phyloP scores from a whole-genome alignment of 2,329 filamentous ascomycete species.

The Knufia petricola region DNA sequence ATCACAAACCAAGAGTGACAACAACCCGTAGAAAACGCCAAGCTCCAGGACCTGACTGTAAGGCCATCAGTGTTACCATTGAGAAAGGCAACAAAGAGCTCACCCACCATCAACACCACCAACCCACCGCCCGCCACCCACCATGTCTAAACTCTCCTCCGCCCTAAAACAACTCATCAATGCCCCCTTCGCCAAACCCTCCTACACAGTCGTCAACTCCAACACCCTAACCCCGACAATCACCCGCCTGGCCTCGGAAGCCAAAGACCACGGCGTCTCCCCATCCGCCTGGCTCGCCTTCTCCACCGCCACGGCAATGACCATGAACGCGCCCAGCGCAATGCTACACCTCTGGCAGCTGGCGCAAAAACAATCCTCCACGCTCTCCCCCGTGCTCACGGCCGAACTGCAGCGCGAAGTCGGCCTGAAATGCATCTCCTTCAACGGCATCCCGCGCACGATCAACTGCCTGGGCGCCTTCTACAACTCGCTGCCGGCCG shows the following conservation, averaged over 20 bases:
- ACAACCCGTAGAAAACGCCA: too few relatives aligned
- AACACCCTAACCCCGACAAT: conserved; percentile 55
- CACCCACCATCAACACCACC: not conserved
- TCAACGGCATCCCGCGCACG: conserved; percentile 58
- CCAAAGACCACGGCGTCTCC: conserved; percentile 52
- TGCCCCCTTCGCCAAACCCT: conserved; percentile 55
- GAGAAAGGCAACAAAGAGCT: not conserved
- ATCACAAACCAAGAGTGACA: too few relatives aligned
- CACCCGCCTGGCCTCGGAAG: conserved; percentile 53
- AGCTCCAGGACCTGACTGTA: too few relatives aligned
- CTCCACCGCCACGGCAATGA: conserved; percentile 73
- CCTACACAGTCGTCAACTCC: conserved; percentile 52
- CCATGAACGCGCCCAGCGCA: conserved; percentile 74
- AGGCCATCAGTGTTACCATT: too few relatives aligned
- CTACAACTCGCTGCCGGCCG: conserved; percentile 49
- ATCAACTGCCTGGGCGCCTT: conserved; percentile 76
- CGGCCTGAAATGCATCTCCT: conserved; percentile 38
- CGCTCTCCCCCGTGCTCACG: conserved; percentile 23
- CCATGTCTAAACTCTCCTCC: conserved; percentile 64
- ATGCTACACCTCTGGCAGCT: conserved; percentile 45
- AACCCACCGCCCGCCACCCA: conserved; percentile 9
- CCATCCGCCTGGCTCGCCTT: conserved; percentile 56
- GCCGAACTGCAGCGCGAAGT: conserved; percentile 38
- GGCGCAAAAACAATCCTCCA: conserved; percentile 38
- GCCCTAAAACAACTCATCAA: conserved; percentile 66